Base-by-base conservation (phyloP, 345 rosid species). In the Eucalyptus viminalis region DNA sequence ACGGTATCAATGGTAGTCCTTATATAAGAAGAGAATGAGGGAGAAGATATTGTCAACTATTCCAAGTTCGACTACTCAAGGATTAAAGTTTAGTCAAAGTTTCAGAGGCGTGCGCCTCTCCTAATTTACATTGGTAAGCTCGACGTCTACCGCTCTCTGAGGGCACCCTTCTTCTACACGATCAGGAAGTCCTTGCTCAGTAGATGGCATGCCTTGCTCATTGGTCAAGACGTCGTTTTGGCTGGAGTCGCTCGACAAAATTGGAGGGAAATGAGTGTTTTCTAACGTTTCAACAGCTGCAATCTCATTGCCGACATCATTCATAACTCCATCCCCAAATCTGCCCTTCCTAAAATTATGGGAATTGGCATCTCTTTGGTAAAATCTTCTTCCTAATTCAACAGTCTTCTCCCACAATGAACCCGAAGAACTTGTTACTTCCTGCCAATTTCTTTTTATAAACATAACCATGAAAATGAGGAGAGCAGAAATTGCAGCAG, bases 81-180 rank as follows among this genome's bases (percentile, higher is more conserved):
- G 56, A 51, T 51, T 51, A 51, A 51, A 51, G 9, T 51, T 51
- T 51, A 51, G 22, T 51, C 22, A 51, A 51, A 8, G 56, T 51
- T 7, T 3, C 65, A 24, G 65, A 58, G n/a, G 65, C 29, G 29
- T 24, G n/a, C 29, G 6, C 65, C 65, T 58, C 65, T 60, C 67
- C 29, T 27, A 60, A 60, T 60, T 60, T 60, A 60, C 31, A 60
- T 60, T 27, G 31, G 67, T 60, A 60, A 25, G 15, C 67, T 60
- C n/a, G 0, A 60, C 14, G 15, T 60, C 7, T 0, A 25, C 7
- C 2, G 14, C 67, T 27, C 14, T 60, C 31, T 6, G 4, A 29
- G 67, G 67, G 8, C 67, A 60, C 67, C 31, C 67, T 3, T 12
- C n/a, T 1, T 60, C 31, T 27, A 25, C 67, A 27, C 3, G 67